Evolutionary conservation across 1,284 basidiomycete genomes (phyloP), one percentile per base, ranked within the genome.

Genomic region (Apiotrichum veenhuisii): DNA sequence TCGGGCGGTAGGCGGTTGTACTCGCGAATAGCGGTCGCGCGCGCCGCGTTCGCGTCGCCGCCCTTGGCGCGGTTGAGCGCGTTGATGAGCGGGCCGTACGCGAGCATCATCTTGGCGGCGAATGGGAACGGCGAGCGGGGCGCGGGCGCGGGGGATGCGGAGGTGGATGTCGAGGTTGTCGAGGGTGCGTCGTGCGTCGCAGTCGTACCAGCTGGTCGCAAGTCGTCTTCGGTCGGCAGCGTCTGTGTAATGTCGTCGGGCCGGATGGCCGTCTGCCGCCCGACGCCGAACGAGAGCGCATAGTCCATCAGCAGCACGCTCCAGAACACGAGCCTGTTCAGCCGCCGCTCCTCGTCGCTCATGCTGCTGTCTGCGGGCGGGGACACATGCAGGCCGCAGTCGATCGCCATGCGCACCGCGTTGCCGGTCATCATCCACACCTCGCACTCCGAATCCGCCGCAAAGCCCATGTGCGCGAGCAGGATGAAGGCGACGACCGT

Each of bases 351-450:
- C 18, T 55, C 45, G 37, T 22, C 27, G 5, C 52, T n/a, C 22
- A 50, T 43, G 34, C 33, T 36, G 14, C 46, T 41, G 15, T 60
- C 54, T 5, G 49, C 27, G 8, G 52, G 52, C 40, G 53, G 49
- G 38, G 45, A 27, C 26, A 67, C 45, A 41, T 71, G 66, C 12
- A 70, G 48, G 1, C 66, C 69, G 3, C 63, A 49, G 46, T 71
- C 69, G 15, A 70, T 62, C 3, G 61, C 48, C 64, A 71, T 67
- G 42, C 68, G 58, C 3, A 70, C 68, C 2, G 69, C 68, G 47
- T 65, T 59, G 2, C 69, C 66, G 0, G 62, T 66, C 38, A 68
- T 60, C 63, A 70, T 68, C 68, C 65, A 68, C 43, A 62, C 60
- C 48, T 71, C 68, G n/a, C 62, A 56, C 50, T 71, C 67, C 18